phyloP scores from a whole-genome alignment of 2,329 filamentous ascomycete genomes.

The Pezicula radicicola region DNA sequence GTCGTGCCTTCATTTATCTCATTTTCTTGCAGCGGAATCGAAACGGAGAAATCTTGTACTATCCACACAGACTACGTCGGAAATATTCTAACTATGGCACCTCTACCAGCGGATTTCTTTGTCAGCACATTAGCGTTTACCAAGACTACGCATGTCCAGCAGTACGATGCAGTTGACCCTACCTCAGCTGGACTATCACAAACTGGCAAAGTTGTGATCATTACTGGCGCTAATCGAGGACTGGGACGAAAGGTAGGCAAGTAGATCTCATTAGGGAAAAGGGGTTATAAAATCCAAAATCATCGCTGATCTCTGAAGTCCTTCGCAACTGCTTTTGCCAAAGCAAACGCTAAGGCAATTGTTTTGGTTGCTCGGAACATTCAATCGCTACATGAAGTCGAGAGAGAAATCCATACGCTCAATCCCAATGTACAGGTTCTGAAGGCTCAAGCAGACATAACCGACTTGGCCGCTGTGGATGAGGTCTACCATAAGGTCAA shows the following conservation, averaged over 20 bases:
- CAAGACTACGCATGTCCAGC: slow-evolving; percentile 12
- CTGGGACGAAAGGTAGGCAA: slow-evolving; percentile 19
- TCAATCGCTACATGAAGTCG: neutral
- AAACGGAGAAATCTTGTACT: too few species aligned
- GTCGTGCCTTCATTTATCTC: too few species aligned
- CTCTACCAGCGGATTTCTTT: neutral
- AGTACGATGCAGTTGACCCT: slow-evolving; percentile 25
- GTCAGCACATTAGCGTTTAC: neutral
- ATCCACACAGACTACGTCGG: too few species aligned
- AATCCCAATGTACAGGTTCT: neutral
- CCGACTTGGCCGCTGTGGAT: neutral
- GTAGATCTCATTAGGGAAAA: neutral
- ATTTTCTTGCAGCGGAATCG: too few species aligned
- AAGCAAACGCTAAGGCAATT: neutral
- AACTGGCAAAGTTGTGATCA: slow-evolving; percentile 23
- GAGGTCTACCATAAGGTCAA: neutral
- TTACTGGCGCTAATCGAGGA: slow-evolving; percentile 30
- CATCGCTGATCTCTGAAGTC: neutral
- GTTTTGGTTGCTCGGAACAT: neutral
- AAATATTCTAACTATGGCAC: too few species aligned
- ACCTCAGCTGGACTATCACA: neutral
- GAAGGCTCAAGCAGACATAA: neutral
- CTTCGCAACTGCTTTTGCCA: neutral
- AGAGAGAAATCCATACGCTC: neutral
- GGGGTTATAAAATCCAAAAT: too few species aligned